Evolutionary conservation across 23 red algal species (phyloP).

Genomic region (Agarophyton chilense): DNA sequence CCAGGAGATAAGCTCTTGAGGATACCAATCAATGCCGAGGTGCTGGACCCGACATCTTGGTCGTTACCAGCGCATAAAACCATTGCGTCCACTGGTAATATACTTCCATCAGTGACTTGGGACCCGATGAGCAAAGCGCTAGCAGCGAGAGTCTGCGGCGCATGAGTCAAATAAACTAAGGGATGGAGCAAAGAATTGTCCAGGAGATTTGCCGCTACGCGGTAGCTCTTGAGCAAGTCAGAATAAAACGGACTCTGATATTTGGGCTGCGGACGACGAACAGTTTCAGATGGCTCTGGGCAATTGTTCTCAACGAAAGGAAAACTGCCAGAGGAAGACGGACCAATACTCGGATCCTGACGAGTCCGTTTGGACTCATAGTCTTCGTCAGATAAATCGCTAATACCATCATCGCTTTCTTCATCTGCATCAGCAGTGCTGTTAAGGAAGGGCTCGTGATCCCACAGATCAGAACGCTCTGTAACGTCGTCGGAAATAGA

Average conservation of each 20-base stretch:
- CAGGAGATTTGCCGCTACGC: neutral
- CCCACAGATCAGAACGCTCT: neutral
- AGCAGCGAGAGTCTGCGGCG: slow-evolving; percentile 19
- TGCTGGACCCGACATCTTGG: neutral
- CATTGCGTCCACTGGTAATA: neutral
- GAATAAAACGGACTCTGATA: neutral
- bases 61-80: slow-evolving; percentile 2
- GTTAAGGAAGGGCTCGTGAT: neutral
- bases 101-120: neutral
- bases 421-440: neutral
- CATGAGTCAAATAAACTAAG: neutral
- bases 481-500: neutral
- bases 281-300: neutral
- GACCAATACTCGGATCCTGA: neutral
- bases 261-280: neutral
- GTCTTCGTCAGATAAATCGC: slow-evolving; percentile 14
- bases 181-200: slow-evolving; percentile 17
- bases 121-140: slow-evolving; percentile 8
- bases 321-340: neutral
- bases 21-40: neutral
- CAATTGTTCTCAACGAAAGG: neutral
- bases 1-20: neutral
- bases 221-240: slow-evolving; percentile 10
- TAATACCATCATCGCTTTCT: neutral
- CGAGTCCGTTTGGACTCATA: neutral